Evolutionary conservation across 345 rosid species (phyloP), one percentile per base, ranked within the genome.

Genomic region (Iberis pinnata): DNA sequence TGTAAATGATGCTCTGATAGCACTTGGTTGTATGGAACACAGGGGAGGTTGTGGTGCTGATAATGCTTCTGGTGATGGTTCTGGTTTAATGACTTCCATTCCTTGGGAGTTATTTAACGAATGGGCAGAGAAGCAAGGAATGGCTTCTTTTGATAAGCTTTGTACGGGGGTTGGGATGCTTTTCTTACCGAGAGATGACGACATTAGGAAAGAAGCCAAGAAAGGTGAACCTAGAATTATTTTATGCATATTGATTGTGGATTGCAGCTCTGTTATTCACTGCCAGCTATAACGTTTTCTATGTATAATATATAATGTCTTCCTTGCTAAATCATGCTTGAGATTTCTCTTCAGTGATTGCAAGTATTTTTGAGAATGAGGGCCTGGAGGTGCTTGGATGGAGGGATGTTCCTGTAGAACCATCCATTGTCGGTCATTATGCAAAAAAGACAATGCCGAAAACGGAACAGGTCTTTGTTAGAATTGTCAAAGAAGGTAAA

Each of bases 1-100:
- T 43, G 75, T 85, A 35, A 68, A 72, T 52, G 89, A 92, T 78
- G 95, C 96, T 45, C 76, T 92, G 50, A 64, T 71, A 37, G 96
- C 96, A 58, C 96, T 92, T 67, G 86, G 95, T 53, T 92, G 98
- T 73, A 92, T 92, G 98, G 95, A 92, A 68, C 98, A 92, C 65
- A 93, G 98, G 54, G 98, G 98, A 17, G 96, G 98, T 43, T 92
- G 98, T 73, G 96, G 98, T 64, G 95, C 96, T 60, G 98, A 92
- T 70, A 85, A 88, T 72, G 84, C 76, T 71, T 92, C 96, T 44
- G 96, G 98, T 52, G 98, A 92, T 66, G 98, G 98, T 52, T 69
- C 98, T 1, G 98, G 98, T 40, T 20, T 92, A 73, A 92, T 88
- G 98, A 81, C 98, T 63, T 88, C 90, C 26, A 84, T 92, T 59